Evolutionary conservation across 2,329 filamentous ascomycete genomes (phyloP), one percentile per base, ranked within the genome.

Genomic region (Beauveria scarabaeidicola): DNA sequence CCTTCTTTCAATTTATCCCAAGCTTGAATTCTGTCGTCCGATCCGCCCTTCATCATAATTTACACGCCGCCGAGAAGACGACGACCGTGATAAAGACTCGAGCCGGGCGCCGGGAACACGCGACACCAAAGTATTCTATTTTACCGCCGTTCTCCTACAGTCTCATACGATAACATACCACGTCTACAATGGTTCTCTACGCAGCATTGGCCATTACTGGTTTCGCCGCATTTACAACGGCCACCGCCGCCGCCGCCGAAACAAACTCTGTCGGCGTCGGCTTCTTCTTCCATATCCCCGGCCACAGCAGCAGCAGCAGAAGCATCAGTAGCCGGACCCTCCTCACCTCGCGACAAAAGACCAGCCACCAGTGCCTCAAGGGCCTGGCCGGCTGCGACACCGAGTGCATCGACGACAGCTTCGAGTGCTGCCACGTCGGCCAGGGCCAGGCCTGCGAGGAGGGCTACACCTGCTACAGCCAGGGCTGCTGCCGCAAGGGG

Each of bases 401-500:
- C 11, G n/a, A 25, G 2, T 60, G 58, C 52, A 56, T 60, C 36
- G 58, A 60, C 25, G 32, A 5, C 13, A 6, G 13, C 8, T 60
- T 36, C 27, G 23, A 50, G 25, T 60, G 58, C 58, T 60, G 58
- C 52, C 19, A 51, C 36, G 41, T 41, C 51, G 58, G 58, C 32
- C 51, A 60, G 7, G 58, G 58, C 41, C 41, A 60, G 32, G 58
- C 58, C 21, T 60, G 58, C 51, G 29, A 55, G 23, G 19, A 25
- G 10, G 58, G 58, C 32, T 60, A 60, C 58, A 29, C 17, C 29
- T 60, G 58, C 58, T 54, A 50, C 36, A 25, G 21, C 43, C 50
- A 60, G 21, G 58, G 58, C 51, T 60, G 58, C 58, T 60, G 58
- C 25, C 58, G 43, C 51, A 7, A 50, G 9, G 58, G 58, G 7